phyloP scores from a whole-genome alignment of 495 filamentous ascomycete genomes.

The Neurospora cerealis region DNA sequence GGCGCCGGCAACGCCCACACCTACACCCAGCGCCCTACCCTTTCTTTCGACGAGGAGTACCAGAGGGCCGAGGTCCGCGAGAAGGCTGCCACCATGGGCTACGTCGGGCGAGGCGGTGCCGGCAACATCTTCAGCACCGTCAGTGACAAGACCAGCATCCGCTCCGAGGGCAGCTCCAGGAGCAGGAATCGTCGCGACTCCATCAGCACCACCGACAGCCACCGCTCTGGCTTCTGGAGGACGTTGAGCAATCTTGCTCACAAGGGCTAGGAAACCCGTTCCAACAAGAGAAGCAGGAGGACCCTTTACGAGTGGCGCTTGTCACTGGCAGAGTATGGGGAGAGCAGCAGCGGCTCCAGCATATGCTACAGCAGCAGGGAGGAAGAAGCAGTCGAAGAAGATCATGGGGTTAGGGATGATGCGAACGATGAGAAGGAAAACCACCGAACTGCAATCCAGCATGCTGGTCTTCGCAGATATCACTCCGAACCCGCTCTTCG shows the following conservation, averaged over 20 bases:
- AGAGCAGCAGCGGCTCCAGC: background rate
- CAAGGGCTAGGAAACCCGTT: background rate
- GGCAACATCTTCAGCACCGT: constrained; percentile 55
- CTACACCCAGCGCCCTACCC: constrained; percentile 53
- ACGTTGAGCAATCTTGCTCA: constrained; percentile 13
- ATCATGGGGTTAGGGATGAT: background rate
- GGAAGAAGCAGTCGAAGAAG: background rate
- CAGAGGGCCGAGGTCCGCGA: constrained; percentile 52
- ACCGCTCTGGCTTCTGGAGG: constrained; percentile 16
- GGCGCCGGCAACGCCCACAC: constrained; percentile 82
- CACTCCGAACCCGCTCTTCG: background rate
- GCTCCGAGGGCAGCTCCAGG: constrained; percentile 12
- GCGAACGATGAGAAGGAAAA: background rate
- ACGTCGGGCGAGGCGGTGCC: constrained; percentile 81
- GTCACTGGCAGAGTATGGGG: background rate
- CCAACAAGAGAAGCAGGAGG: background rate
- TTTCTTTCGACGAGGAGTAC: constrained; percentile 90
- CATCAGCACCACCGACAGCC: constrained; percentile 18
- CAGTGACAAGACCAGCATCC: constrained; percentile 6
- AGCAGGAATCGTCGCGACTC: constrained; percentile 24
- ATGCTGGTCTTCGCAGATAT: background rate
- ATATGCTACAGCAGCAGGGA: background rate
- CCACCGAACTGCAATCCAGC: background rate
- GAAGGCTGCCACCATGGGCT: constrained; percentile 44
- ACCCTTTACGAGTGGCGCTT: background rate